A percentile compares a stretch with the other conserved stretches of the same genome.
phyloP scores from a whole-genome alignment of 345 rosid genomes.

The Stellera chamaejasme region DNA sequence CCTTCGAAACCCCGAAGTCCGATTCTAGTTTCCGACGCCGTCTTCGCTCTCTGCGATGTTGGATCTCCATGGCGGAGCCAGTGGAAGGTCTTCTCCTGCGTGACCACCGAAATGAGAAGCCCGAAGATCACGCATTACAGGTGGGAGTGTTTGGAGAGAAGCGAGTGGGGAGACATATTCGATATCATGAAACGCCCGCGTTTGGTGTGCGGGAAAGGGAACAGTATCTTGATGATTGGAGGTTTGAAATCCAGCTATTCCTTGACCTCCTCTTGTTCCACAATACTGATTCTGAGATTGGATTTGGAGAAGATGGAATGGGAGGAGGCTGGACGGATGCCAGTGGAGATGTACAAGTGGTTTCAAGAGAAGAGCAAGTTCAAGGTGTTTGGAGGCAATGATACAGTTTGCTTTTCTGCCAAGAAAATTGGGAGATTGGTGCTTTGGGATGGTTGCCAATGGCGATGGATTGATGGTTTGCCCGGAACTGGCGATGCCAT shows the following conservation, averaged over 20 bases:
- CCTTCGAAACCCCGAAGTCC: slow-evolving; percentile 90
- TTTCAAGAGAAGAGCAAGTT: slow-evolving; percentile 73
- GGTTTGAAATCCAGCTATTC: slow-evolving; percentile 67
- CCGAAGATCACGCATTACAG: slow-evolving; percentile 40
- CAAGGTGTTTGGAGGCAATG: slow-evolving; percentile 86
- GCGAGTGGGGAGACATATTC: slow-evolving; percentile 81
- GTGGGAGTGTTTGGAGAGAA: slow-evolving; percentile 71
- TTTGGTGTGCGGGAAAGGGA: slow-evolving; percentile 48
- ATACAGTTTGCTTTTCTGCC: slow-evolving; percentile 71
- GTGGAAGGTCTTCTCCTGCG: slow-evolving; percentile 73
- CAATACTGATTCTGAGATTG: slow-evolving; percentile 65
- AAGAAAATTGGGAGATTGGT: slow-evolving; percentile 69
- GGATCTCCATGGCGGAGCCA: slow-evolving; percentile 90
- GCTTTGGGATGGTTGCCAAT: slow-evolving; percentile 55
- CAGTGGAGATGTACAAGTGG: slow-evolving; percentile 58
- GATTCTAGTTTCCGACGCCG: slow-evolving; percentile 48
- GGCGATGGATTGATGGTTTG: slow-evolving; percentile 84
- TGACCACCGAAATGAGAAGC: slow-evolving; percentile 18
- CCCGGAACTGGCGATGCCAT: slow-evolving; percentile 58
- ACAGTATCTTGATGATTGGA: slow-evolving; percentile 69
- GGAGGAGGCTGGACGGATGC: slow-evolving; percentile 93
- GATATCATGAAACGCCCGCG: slow-evolving; percentile 82
- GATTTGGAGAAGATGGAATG: slow-evolving; percentile 78
- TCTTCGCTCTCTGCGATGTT: slow-evolving; percentile 69
- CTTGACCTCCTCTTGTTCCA: slow-evolving; percentile 66